Evolutionary conservation across 257 asterid species (phyloP), one percentile per base, ranked within the genome.

Genomic region (Penstemon newberryi): DNA sequence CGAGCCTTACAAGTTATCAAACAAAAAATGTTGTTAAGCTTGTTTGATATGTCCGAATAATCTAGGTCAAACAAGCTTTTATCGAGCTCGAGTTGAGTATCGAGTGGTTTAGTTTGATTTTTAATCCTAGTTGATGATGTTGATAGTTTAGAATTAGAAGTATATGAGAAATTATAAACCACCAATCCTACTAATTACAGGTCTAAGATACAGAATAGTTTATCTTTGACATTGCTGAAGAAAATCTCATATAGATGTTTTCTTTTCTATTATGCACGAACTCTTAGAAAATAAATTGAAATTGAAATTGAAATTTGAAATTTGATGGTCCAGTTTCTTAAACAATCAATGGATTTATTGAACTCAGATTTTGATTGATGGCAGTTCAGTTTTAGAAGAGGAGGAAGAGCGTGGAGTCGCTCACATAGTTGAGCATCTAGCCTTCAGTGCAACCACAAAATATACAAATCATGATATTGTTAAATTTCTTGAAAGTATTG

Each of bases 371-470:
- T 81, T 78, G 79, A 74, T 79, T 78, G 50, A 65, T 83, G 86
- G 80, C 98, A 92, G 98, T 83, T 92, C 98, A 83, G 96, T 89
- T 82, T 83, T 92, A 71, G 98, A 92, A 78, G 98, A 92, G 80
- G 96, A 92, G 74, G 96, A 87, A 56, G 98, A 92, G 83, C 96
- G 98, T 65, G 98, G 96, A 74, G 96, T 92, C 73, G 98, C 96
- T 83, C 98, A 92, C 76, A 83, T 92, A 72, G 85, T 89, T 73
- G 98, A 92, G 94, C 98, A 92, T 84, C 89, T 92, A 63, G 96
- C 96, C 66, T 92, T 92, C 78, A 92, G 98, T 82, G 96, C 96
- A 69, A 92, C 98, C 63, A 79, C 85, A 70, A 92, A 89, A 73
- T 92, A 89, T 74, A 80, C 96, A 11, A 92, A 92, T 71, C 96